A percentile compares a stretch with the other conserved stretches of the same genome.
phyloP scores from a whole-genome alignment of 1,284 basidiomycete genomes.

The Cutaneotrichosporon cavernicola region DNA sequence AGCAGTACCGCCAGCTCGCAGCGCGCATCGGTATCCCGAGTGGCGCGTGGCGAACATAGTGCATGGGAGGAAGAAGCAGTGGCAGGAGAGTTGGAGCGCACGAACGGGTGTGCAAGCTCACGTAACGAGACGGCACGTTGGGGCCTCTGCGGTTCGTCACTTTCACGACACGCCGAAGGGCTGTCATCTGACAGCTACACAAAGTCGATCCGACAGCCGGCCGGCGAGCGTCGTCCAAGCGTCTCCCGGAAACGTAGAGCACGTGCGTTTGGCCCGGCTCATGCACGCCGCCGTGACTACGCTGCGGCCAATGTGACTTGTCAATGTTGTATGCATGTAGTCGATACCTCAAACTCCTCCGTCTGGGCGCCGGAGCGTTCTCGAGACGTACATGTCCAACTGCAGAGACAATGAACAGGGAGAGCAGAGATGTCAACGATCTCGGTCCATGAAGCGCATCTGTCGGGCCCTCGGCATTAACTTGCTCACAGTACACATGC shows the following conservation, averaged over 20 bases:
- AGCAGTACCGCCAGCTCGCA: slow-evolving; percentile 75
- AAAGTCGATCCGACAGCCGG: neutral
- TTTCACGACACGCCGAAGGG: too few relatives aligned
- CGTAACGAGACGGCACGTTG: neutral
- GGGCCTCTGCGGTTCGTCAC: neutral
- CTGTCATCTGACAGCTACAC: neutral
- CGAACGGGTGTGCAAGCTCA: neutral
- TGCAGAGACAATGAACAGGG: neutral
- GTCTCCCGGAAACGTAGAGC: neutral
- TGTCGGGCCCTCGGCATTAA: too few relatives aligned
- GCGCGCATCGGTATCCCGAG: slow-evolving; percentile 64
- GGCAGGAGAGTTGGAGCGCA: neutral
- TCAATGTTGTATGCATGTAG: slow-evolving; percentile 31
- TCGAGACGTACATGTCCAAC: neutral
- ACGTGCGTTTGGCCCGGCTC: neutral
- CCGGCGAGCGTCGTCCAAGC: neutral
- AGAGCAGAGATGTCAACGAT: too few relatives aligned
- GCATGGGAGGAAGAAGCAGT: neutral
- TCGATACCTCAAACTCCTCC: neutral
- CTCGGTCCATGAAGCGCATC: too few relatives aligned
- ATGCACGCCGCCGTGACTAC: slow-evolving; percentile 13
- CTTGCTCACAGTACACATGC: too few relatives aligned
- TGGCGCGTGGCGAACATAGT: slow-evolving; percentile 21
- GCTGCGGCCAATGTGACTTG: neutral
- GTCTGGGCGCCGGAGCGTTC: neutral